Base-by-base conservation (phyloP, 805 yeast species). In the Pichia californica region DNA sequence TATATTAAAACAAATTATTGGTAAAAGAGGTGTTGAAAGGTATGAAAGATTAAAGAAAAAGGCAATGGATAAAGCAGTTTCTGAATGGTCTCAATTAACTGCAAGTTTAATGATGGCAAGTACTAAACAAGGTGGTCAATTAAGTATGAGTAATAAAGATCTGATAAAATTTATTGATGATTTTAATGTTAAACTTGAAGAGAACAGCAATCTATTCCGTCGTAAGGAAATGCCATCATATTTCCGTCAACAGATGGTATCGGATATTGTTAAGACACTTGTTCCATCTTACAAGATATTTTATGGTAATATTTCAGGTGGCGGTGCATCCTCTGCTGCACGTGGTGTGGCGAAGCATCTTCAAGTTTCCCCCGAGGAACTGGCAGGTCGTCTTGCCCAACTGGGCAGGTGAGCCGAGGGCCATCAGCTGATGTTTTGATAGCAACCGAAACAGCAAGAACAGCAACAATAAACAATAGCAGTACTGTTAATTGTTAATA, bases 121-220 rank as follows among this genome's bases (percentile, higher is more conserved):
- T 2, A 79, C 83, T 13, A 79, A 79, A 26, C 72, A 76, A 33
- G 46, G 49, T 11, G 70, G 74, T 18, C 69, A 70, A 41, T 61
- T 67, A 35, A 55, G 58, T 26, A 51, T 61, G 52, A 77, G 79
- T n/a, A 83, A 85, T 52, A 93, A 91, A 56, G 96, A 93, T 48
- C 78, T 86, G 56, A 88, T 87, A 65, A 77, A 76, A 50, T 53
- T 62, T 36, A 52, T 59, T 20, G 65, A 61, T 42, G 81, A 74
- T 46, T 93, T 91, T 66, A 91, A 89, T 59, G 77, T 76, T 25
- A 82, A 81, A 35, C 85, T 93, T 58, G 98, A 93, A 42, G 85
- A 77, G 28, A 76, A 89, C 28, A 74, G 83, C 20, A 72, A 71
- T 26, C 78, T 74, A 44, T 85, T 84, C 57, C 81, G 78, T 53